Evolutionary conservation across 768 basidiomycete species (phyloP).

Genomic region (Lentinula guzmanii): DNA sequence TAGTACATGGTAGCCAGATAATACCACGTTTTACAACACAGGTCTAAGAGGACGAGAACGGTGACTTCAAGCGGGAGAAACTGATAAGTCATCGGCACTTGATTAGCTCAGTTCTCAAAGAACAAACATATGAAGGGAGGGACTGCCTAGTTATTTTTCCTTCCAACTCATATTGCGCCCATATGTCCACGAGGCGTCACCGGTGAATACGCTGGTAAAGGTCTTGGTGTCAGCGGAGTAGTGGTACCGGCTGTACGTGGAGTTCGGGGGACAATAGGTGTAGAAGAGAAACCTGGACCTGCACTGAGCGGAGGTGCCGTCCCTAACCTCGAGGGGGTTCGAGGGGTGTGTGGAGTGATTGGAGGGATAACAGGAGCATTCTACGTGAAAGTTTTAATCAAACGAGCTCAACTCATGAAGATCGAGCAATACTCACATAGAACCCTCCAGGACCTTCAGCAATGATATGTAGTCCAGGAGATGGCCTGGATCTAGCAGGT

Average conservation of each 20-base stretch:
- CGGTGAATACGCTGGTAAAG: not conserved
- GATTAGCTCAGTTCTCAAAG: not conserved
- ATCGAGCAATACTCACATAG: not conserved
- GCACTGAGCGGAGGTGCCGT: constrained; percentile 1
- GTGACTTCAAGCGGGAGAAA: not conserved
- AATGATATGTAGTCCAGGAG: not conserved
- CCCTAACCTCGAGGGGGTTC: not conserved
- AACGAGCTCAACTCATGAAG: not conserved
- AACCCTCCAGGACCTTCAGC: not conserved
- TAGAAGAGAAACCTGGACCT: not conserved
- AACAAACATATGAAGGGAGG: not conserved
- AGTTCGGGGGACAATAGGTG: not conserved
- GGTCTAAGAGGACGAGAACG: too few species aligned
- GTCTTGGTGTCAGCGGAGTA: constrained; percentile 1
- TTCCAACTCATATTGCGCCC: not conserved
- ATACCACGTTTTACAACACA: too few species aligned
- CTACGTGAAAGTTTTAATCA: not conserved
- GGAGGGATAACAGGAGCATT: constrained; percentile 1
- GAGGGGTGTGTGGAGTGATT: not conserved
- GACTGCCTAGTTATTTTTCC: not conserved
- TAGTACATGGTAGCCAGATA: too few species aligned
- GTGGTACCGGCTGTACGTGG: not conserved
- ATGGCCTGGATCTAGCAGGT: not conserved
- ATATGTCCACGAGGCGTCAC: constrained; percentile 2
- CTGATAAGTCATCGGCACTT: not conserved